Percentiles rank a stretch among this genome's conserved stretches.
phyloP scores from a whole-genome alignment of 2,329 filamentous ascomycete species.

The Epicoccum sorghinum region DNA sequence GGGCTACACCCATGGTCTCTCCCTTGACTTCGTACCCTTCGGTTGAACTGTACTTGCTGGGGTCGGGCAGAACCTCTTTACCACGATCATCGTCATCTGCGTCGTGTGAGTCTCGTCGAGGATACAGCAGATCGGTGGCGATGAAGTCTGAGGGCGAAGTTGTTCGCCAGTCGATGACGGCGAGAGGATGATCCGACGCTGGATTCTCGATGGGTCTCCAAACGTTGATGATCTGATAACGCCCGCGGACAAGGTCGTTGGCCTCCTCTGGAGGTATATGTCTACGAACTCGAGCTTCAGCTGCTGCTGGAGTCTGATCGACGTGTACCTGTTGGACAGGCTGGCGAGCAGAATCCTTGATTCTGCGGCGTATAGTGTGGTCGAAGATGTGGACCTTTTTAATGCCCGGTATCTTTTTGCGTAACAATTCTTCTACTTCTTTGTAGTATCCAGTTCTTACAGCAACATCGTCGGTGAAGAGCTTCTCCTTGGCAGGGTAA shows the following conservation, averaged over 20 bases:
- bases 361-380: conserved; percentile 69
- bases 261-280: conserved; percentile 64
- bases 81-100: conserved; percentile 59
- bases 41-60: conserved; percentile 53
- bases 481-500: conserved; percentile 59
- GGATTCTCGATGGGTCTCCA: conserved; percentile 71
- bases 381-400: conserved; percentile 73
- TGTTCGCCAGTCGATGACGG: conserved; percentile 69
- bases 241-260: conserved; percentile 61
- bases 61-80: conserved; percentile 63
- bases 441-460: conserved; percentile 65
- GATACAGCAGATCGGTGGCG: conserved; percentile 68
- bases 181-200: conserved; percentile 70
- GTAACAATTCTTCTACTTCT: conserved; percentile 65
- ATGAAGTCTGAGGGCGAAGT: conserved; percentile 65
- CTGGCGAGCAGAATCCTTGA: conserved; percentile 62
- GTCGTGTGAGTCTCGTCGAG: conserved; percentile 50
- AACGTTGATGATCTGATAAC: conserved; percentile 73
- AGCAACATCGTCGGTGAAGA: conserved; percentile 61
- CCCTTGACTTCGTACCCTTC: conserved; percentile 68
- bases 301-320: conserved; percentile 71
- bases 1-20: conserved; percentile 66
- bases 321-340: conserved; percentile 75
- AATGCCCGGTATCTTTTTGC: conserved; percentile 60
- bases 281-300: conserved; percentile 65